Conservation (phyloP, 352 stramenopile genomes). For the Phytophthora sp. region DNA sequence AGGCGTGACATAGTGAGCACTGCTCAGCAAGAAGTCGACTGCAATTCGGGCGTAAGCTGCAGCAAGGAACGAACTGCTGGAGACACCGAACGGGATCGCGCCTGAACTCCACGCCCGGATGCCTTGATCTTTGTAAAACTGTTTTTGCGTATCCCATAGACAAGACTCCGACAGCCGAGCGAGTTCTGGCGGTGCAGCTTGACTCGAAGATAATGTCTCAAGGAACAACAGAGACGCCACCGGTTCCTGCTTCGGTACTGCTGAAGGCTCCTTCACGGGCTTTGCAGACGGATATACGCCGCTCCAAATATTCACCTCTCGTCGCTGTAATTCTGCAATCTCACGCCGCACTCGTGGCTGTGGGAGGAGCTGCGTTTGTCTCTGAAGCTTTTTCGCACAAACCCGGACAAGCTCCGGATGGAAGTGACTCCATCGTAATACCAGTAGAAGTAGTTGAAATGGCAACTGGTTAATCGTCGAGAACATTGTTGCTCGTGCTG, state of each 20-base stretch:
- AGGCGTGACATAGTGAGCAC: constrained; percentile 12
- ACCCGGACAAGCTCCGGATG: constrained; percentile 50
- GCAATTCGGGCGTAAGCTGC: constrained; percentile 61
- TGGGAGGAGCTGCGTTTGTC: constrained; percentile 59
- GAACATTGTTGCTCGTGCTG: constrained; percentile 36
- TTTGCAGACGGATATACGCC: constrained; percentile 21
- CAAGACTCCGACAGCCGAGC: constrained; percentile 55
- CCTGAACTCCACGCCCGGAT: constrained; percentile 79
- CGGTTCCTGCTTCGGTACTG: background rate
- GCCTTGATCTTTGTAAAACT: constrained; percentile 80
- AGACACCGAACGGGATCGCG: constrained; percentile 79
- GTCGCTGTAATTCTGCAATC: constrained; percentile 38
- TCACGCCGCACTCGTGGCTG: constrained; percentile 47
- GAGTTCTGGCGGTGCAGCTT: constrained; percentile 6
- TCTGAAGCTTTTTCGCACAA: constrained; percentile 48
- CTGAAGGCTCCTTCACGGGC: background rate
- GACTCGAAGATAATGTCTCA: background rate
- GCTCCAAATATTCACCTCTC: constrained; percentile 42
- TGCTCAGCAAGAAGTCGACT: constrained; percentile 56
- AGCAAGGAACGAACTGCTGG: constrained; percentile 79
- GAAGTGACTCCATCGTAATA: constrained; percentile 79
- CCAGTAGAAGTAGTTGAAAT: constrained; percentile 72
- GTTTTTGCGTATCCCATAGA: constrained; percentile 79
- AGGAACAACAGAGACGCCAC: constrained; percentile 3
- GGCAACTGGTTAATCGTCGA: constrained; percentile 50